phyloP scores from a whole-genome alignment of 179 eudicot species.

The Silene vulgaris region DNA sequence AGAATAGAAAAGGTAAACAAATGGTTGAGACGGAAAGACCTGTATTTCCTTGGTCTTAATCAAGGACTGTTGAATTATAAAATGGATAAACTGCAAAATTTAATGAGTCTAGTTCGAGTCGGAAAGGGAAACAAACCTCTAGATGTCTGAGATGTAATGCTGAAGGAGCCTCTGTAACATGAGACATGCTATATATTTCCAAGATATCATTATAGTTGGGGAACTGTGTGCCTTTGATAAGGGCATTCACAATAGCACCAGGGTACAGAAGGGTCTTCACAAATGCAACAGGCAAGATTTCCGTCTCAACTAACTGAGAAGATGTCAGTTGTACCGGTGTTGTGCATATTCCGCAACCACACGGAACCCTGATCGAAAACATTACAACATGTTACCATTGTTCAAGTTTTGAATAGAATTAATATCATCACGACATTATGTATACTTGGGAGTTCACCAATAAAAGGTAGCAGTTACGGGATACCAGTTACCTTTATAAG shows the following conservation, averaged over 20 bases:
- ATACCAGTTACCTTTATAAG: too few species aligned
- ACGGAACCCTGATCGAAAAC: conserved; percentile 41
- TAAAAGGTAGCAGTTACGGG: too few species aligned
- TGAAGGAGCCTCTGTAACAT: conserved; percentile 23
- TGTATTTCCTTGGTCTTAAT: too few species aligned
- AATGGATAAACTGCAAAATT: too few species aligned
- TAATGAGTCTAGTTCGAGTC: neutral
- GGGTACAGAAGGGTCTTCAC: conserved; percentile 50
- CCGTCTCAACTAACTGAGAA: conserved; percentile 43
- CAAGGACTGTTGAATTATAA: too few species aligned
- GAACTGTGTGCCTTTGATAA: conserved; percentile 27
- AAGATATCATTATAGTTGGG: conserved; percentile 38
- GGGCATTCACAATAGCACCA: conserved; percentile 36
- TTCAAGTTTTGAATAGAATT: too few species aligned
- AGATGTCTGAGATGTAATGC: conserved; percentile 39
- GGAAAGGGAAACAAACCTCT: conserved; percentile 41
- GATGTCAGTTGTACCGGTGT: conserved; percentile 48
- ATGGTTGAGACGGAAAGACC: too few species aligned
- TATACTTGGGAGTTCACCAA: too few species aligned
- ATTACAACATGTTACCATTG: neutral
- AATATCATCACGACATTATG: too few species aligned
- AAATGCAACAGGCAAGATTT: conserved; percentile 38
- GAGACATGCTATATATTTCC: conserved; percentile 29
- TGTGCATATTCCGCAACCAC: conserved; percentile 52
- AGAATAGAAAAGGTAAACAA: too few species aligned